Evolutionary conservation across 352 stramenopile species (phyloP).

Genomic region (Phytophthora citrophthora): DNA sequence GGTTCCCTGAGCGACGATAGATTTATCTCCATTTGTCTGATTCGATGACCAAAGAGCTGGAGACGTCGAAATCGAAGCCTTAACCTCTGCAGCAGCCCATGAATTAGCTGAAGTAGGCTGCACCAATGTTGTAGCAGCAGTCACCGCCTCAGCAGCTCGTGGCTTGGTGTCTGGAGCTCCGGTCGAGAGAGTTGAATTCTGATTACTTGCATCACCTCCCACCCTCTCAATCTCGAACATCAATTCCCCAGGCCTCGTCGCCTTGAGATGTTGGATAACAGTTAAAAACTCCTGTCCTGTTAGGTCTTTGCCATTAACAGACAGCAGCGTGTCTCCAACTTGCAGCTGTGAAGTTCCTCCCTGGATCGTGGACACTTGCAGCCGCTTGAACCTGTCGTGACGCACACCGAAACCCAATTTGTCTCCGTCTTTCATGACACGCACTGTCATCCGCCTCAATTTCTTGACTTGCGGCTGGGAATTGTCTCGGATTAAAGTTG

Average conservation of each 20-base stretch:
- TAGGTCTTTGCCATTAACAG: slow-evolving; percentile 66
- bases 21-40: background rate
- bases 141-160: background rate
- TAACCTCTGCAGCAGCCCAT: slow-evolving; percentile 3
- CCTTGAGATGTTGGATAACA: slow-evolving; percentile 68
- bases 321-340: slow-evolving; percentile 72
- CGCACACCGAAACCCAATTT: slow-evolving; percentile 75
- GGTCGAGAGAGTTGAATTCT: background rate
- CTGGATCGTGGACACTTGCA: slow-evolving; percentile 70
- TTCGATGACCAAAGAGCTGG: slow-evolving; percentile 11
- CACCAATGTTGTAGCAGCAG: background rate
- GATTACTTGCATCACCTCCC: background rate
- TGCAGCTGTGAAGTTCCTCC: slow-evolving; percentile 42
- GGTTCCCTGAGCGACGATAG: background rate
- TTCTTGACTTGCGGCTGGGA: slow-evolving; percentile 24
- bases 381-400: slow-evolving; percentile 55
- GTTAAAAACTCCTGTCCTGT: slow-evolving; percentile 57
- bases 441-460: slow-evolving; percentile 44
- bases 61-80: background rate
- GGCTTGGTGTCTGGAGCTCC: background rate
- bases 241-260: slow-evolving; percentile 49
- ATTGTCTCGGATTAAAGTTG: slow-evolving; percentile 4
- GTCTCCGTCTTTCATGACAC: slow-evolving; percentile 57
- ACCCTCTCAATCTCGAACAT: slow-evolving; percentile 65
- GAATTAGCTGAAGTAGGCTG: background rate